Conservation (phyloP, 164 flowering plant species). For the Macadamia integrifolia region DNA sequence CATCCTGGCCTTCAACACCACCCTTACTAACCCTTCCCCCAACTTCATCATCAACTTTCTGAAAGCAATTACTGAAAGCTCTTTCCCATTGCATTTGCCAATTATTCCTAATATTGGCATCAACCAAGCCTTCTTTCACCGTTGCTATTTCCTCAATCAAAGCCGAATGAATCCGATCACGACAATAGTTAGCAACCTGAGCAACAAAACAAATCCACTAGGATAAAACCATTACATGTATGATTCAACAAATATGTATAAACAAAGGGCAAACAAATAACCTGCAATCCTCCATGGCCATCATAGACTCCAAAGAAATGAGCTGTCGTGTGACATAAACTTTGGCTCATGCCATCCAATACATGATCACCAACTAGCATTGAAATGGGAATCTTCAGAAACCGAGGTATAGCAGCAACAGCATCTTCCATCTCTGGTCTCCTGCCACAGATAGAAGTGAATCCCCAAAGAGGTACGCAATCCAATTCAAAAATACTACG, state of each 20-base stretch:
- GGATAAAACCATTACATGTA: too few relatives aligned
- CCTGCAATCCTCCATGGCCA: conserved; percentile 93
- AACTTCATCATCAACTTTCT: conserved; percentile 61
- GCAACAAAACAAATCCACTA: conserved; percentile 2
- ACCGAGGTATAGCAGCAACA: conserved; percentile 51
- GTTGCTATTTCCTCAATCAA: conserved; percentile 53
- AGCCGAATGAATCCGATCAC: conserved; percentile 62
- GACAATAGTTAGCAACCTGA: conserved; percentile 79
- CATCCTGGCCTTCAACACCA: conserved; percentile 4
- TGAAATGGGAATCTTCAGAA: conserved; percentile 48
- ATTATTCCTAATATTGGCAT: conserved; percentile 14
- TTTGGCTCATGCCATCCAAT: conserved; percentile 37
- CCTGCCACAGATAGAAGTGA: conserved; percentile 62
- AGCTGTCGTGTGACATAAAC: conserved; percentile 38
- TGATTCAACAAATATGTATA: too few relatives aligned
- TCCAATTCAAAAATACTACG: conserved; percentile 59
- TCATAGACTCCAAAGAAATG: conserved; percentile 92
- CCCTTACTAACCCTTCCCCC: conserved; percentile 31
- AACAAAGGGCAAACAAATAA: conserved; percentile 8
- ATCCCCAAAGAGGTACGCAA: conserved; percentile 79
- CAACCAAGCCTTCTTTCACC: conserved; percentile 18
- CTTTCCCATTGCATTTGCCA: conserved; percentile 50
- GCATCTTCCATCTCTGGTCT: conserved; percentile 97
- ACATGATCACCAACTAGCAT: conserved; percentile 44
- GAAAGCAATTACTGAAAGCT: conserved; percentile 49